Percentiles rank a stretch among this genome's conserved stretches.
Conservation (phyloP, 371 early-diverging fungal genomes). For the Rhizomucor miehei region DNA sequence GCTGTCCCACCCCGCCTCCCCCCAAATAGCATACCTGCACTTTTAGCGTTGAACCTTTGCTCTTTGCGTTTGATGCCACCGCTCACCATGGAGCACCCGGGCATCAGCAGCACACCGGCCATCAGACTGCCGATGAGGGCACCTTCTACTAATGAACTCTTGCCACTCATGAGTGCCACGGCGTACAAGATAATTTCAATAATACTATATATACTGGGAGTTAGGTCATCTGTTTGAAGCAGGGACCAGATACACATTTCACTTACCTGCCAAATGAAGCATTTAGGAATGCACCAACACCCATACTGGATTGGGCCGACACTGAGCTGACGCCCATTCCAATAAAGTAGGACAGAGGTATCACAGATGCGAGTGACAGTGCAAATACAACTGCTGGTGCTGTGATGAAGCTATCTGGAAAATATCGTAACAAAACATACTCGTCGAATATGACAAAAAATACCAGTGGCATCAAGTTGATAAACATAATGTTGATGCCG, state of each 20-base stretch:
- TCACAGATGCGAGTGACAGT: slow-evolving; percentile 78
- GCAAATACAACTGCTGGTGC: slow-evolving; percentile 72
- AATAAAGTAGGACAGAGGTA: slow-evolving; percentile 94
- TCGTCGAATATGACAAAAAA: slow-evolving; percentile 81
- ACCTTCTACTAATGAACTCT: slow-evolving; percentile 88
- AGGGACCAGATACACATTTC: neutral
- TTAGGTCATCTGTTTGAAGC: neutral
- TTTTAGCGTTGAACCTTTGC: slow-evolving; percentile 91
- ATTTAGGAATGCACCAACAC: slow-evolving; percentile 93
- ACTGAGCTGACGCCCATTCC: slow-evolving; percentile 96
- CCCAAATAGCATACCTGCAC: slow-evolving; percentile 71
- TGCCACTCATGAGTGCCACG: slow-evolving; percentile 86
- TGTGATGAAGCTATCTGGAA: slow-evolving; percentile 54
- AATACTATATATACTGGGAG: slow-evolving; percentile 56
- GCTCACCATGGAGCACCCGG: slow-evolving; percentile 92
- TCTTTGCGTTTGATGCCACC: slow-evolving; percentile 90
- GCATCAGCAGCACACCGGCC: slow-evolving; percentile 86
- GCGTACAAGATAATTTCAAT: slow-evolving; percentile 93
- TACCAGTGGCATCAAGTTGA: slow-evolving; percentile 86
- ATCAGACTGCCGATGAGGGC: slow-evolving; percentile 90
- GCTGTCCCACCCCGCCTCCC: neutral
- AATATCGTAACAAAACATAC: slow-evolving; percentile 59
- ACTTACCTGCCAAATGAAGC: slow-evolving; percentile 84
- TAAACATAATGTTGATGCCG: slow-evolving; percentile 94
- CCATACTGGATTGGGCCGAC: slow-evolving; percentile 89